phyloP scores from a whole-genome alignment of 176 grass and related monocot genomes.

The Thinopyrum elongatum region DNA sequence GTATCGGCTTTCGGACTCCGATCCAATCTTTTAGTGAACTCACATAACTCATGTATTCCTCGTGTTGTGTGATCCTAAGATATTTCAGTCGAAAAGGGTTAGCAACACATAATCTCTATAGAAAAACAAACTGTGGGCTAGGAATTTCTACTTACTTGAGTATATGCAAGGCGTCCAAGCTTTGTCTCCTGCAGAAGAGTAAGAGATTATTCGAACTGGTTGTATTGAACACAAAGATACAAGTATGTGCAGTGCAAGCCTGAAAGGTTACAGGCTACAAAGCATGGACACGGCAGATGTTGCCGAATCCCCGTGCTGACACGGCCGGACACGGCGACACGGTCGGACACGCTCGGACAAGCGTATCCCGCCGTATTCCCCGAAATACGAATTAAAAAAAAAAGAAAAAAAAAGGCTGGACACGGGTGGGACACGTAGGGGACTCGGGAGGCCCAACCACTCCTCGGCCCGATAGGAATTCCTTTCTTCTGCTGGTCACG shows the following conservation, averaged over 20 bases:
- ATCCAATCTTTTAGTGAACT: slow-evolving; percentile 78
- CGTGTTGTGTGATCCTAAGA: slow-evolving; percentile 67
- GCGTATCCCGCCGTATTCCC: too few relatives aligned
- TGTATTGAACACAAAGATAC: not conserved
- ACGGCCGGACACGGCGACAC: too few relatives aligned
- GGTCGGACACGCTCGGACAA: too few relatives aligned
- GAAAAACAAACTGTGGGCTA: slow-evolving; percentile 12
- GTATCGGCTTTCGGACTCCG: slow-evolving; percentile 50
- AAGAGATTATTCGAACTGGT: not conserved
- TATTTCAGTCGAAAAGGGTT: slow-evolving; percentile 16
- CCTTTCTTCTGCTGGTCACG: too few relatives aligned
- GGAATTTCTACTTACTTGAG: slow-evolving; percentile 55
- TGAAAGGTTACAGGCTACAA: not conserved
- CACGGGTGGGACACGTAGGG: too few relatives aligned
- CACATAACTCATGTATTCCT: slow-evolving; percentile 80
- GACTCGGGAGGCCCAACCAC: too few relatives aligned
- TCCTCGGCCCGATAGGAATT: too few relatives aligned
- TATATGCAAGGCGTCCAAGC: slow-evolving; percentile 64
- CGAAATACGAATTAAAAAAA: too few relatives aligned
- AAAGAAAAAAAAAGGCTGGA: too few relatives aligned
- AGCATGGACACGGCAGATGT: too few relatives aligned
- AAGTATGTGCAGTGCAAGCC: not conserved
- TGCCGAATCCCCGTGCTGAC: too few relatives aligned
- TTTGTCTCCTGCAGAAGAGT: slow-evolving; percentile 72
- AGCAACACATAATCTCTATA: not conserved